A percentile compares a stretch with the other conserved stretches of the same genome.
phyloP scores from a whole-genome alignment of 805 yeast species.

The Cyberlindnera lachancei region DNA sequence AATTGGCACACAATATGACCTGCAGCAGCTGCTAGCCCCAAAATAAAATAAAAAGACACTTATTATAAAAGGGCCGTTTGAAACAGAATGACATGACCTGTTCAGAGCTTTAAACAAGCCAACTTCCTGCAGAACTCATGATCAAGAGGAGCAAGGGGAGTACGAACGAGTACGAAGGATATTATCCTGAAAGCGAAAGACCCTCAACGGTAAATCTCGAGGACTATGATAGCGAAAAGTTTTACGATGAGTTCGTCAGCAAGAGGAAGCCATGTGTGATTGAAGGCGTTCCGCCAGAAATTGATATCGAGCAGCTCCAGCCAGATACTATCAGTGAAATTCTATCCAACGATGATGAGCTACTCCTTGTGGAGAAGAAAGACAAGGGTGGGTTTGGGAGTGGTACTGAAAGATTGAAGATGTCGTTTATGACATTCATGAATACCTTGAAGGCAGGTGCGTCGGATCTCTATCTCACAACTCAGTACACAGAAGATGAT shows the following conservation, averaged over 20 bases:
- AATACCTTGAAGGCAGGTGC: constrained; percentile 35
- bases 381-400: constrained; percentile 60
- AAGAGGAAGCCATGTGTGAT: constrained; percentile 40
- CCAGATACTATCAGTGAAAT: constrained; percentile 30
- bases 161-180: constrained; percentile 8
- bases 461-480: constrained; percentile 54
- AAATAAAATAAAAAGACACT: too few relatives aligned
- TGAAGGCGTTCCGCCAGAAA: constrained; percentile 28
- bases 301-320: constrained; percentile 28
- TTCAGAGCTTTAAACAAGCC: too few relatives aligned
- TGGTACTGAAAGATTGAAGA: constrained; percentile 44
- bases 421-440: constrained; percentile 45
- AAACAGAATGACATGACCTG: too few relatives aligned
- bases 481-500: constrained; percentile 53
- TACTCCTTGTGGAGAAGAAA: constrained; percentile 52
- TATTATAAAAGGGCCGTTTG: too few relatives aligned
- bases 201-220: constrained; percentile 1
- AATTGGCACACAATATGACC: too few relatives aligned
- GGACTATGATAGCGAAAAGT: constrained; percentile 1
- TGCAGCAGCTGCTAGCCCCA: too few relatives aligned
- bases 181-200: constrained; percentile 5
- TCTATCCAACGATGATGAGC: constrained; percentile 27
- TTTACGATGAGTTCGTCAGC: constrained; percentile 11
- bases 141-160: constrained; percentile 1
- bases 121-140: too few relatives aligned